Evolutionary conservation across 164 flowering plant species (phyloP).

Genomic region (Kalanchoe fedtschenkoi): DNA sequence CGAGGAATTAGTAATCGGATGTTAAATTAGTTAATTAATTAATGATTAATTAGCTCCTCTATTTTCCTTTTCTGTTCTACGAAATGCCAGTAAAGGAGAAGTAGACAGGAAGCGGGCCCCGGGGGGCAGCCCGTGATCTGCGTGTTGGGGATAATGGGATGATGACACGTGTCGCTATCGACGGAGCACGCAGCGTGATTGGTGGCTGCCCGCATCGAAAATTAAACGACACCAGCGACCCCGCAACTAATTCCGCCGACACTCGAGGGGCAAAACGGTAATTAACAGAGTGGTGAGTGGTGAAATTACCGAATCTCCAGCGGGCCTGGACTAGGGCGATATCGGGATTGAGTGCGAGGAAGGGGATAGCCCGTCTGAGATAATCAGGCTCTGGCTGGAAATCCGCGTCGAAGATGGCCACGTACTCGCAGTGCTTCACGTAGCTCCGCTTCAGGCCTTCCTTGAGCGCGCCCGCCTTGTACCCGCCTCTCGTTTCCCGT

Average conservation of each 20-base stretch:
- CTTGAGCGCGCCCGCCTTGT: constrained; percentile 90
- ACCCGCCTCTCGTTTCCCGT: constrained; percentile 26
- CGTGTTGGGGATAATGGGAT: too few relatives aligned
- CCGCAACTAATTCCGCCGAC: constrained; percentile 21
- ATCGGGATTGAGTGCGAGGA: constrained; percentile 49
- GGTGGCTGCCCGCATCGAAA: too few relatives aligned
- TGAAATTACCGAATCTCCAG: constrained; percentile 67
- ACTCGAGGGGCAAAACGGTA: background rate
- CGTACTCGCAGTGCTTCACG: constrained; percentile 35
- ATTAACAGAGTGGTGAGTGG: background rate
- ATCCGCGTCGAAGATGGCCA: constrained; percentile 65
- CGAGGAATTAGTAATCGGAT: too few relatives aligned
- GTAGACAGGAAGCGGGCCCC: too few relatives aligned
- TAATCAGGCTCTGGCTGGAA: constrained; percentile 85
- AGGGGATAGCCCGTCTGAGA: constrained; percentile 67
- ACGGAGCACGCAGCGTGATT: too few relatives aligned
- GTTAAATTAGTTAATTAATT: too few relatives aligned
- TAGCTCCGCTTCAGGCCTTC: constrained; percentile 76
- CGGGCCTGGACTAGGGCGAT: constrained; percentile 87
- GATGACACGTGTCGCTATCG: too few relatives aligned
- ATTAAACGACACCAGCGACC: background rate
- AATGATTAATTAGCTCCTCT: too few relatives aligned
- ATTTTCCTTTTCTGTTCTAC: too few relatives aligned
- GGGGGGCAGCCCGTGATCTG: too few relatives aligned
- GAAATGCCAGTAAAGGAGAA: too few relatives aligned